Evolutionary conservation across 2,329 filamentous ascomycete species (phyloP), one percentile per base, ranked within the genome.

Genomic region (Bipolaris oryzae): DNA sequence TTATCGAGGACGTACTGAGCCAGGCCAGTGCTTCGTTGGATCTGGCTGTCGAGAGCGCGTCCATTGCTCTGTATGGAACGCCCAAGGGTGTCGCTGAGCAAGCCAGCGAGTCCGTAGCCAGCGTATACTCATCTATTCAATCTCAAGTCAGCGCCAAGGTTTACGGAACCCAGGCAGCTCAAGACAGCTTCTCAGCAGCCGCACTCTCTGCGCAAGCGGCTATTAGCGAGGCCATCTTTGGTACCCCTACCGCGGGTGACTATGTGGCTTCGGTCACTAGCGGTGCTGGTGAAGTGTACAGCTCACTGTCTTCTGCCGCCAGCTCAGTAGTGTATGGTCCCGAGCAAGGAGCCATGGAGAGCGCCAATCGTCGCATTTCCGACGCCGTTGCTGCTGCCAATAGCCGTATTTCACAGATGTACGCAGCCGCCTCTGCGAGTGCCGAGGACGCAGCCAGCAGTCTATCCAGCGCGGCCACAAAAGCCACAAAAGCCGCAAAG

Each of bases 21-120:
- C 77, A 81, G n/a, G 84, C 84, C 13, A 84, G 79, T 52, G 79
- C 81, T 10, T 84, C 85, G 60, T 75, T 88, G 39, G 80, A 85
- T 48, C 77, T 82, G 20, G 85, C 82, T n/a, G 82, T 88, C 7
- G 81, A 84, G 43, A 85, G 84, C 41, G 86, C 84, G 1, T 85
- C 81, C 43, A 72, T 79, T 10, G 84, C 85, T 43, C 72, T 86
- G 16, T 87, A 88, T 63, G 85, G 85, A 39, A 81, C 82, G 1
- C 74, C 77, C 18, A 85, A 84, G 68, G 82, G 84, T 25, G 75
- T 76, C 2, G 76, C 79, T 25, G 85, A 87, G 65, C 76, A 84
- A 67, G 84, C 81, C 2, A 83, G 81, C 18, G 81, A 81, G 21
- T 82, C 81, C 13, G 82, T 81, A 2, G 79, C 81, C 3, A 82